Base-by-base conservation (phyloP, 352 stramenopile genomes). In the Phytophthora cajani region DNA sequence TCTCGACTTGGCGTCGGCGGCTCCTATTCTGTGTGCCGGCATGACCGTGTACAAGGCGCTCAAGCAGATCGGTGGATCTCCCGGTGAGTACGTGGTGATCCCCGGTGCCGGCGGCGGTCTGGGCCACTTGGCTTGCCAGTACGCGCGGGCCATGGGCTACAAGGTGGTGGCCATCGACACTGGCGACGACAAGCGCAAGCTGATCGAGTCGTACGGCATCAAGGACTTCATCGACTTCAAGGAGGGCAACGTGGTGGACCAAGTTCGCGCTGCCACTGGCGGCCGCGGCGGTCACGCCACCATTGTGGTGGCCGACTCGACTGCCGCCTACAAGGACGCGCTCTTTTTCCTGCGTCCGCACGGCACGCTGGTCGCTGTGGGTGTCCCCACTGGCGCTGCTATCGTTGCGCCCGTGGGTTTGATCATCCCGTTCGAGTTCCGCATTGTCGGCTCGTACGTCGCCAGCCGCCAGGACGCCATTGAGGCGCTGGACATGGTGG, bases 1-100 rank as follows among this genome's bases (percentile, higher is more conserved):
- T 23, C 57, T 97, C 10, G 52, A 78, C 5, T 63, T 90, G 32
- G 57, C 75, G 8, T 69, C 67, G 1, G 84, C 84, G 1, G 89
- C 81, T 27, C 80, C 89, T 0, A 77, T 97, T 16, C 71, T 98
- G 38, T 98, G 92, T 72, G 90, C 91, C 8, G 92, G 92, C 21
- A 83, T 97, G 60, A 98, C 91, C 0, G 86, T 85, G 7, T 98
- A 94, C 74, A 93, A 84, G 60, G 90, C 91, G 3, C 62, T 97
- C 58, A 87, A 84, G 72, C 76, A 89, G 62, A 88, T 81, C 56
- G 80, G 79, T 23, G 80, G 77, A 3, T 69, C 80, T 17, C 58
- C 73, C 5, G 80, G 79, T 9, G 69, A 87, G 53, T 84, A 72
- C n/a, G 73, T 97, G 0, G 89, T 71, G 47, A 80, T 97, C 27